A percentile compares a stretch with the other conserved stretches of the same genome.
These are phyloP conservation scores for Spergularia bocconei DNA, from an alignment of 148 eudicot species.

Conservation along the genomic window DNA sequence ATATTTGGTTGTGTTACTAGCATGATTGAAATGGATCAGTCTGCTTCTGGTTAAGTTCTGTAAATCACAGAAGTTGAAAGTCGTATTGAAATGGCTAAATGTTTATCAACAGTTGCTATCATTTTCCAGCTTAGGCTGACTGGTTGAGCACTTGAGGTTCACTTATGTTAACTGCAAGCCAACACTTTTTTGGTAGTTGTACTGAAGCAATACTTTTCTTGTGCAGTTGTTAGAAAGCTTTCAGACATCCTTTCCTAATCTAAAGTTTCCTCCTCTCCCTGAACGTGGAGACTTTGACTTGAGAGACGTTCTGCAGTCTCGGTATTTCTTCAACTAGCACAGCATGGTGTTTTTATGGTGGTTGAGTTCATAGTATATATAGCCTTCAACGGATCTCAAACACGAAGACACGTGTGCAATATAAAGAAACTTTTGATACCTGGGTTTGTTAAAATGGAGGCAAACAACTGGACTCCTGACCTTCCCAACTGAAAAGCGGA, in stretches of 20 bases:
- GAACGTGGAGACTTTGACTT: constrained; percentile 92
- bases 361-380: neutral
- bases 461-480: neutral
- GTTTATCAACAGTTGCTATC: neutral
- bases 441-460: neutral
- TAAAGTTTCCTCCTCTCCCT: constrained; percentile 82
- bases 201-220: constrained; percentile 6
- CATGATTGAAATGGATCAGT: no score
- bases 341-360: neutral
- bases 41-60: no score
- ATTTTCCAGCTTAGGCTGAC: neutral
- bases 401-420: neutral
- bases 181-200: no score
- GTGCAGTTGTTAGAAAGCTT: constrained; percentile 73
- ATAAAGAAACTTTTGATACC: neutral
- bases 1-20: no score
- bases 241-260: constrained; percentile 57
- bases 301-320: constrained; percentile 68
- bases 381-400: constrained; percentile 8
- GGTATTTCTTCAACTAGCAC: constrained; percentile 78
- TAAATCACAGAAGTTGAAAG: neutral
- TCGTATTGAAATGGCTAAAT: neutral
- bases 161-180: no score
- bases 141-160: neutral
- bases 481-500: neutral